Evolutionary conservation across 139 green algal genomes (phyloP).

Genomic region (Raphidocelis subcapitata): DNA sequence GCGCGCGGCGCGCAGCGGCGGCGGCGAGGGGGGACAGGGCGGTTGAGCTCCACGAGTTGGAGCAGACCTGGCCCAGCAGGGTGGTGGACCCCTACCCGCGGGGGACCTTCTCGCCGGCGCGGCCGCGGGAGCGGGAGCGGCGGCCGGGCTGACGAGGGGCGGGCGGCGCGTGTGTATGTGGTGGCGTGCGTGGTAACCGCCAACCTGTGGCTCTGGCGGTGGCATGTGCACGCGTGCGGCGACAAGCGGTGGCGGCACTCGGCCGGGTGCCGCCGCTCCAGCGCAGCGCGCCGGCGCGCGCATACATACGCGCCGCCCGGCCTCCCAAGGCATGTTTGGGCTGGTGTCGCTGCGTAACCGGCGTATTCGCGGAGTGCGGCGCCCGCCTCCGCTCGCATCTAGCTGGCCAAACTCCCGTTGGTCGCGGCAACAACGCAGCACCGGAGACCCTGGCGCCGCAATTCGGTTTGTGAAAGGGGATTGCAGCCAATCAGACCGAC

Average conservation of each 20-base stretch:
- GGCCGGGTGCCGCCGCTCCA: neutral
- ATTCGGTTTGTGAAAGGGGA: too few relatives aligned
- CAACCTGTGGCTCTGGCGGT: neutral
- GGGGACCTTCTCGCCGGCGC: constrained; percentile 18
- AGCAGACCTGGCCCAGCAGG: constrained; percentile 17
- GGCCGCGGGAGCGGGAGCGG: too few relatives aligned
- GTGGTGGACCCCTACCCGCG: constrained; percentile 6
- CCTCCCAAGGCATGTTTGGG: too few relatives aligned
- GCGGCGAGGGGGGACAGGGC: neutral
- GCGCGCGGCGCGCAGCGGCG: neutral
- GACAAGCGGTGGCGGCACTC: neutral
- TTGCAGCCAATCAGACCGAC: too few relatives aligned
- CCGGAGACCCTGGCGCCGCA: too few relatives aligned
- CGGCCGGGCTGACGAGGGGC: constrained; percentile 2
- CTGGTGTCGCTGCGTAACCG: too few relatives aligned
- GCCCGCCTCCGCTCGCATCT: too few relatives aligned
- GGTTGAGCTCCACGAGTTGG: constrained; percentile 4
- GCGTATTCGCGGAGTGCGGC: too few relatives aligned
- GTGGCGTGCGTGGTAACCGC: neutral
- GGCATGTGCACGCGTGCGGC: neutral
- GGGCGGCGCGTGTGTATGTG: neutral
- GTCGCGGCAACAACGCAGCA: too few relatives aligned
- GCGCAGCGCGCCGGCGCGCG: neutral
- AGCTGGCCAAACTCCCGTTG: too few relatives aligned
- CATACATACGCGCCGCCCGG: too few relatives aligned